phyloP scores from a whole-genome alignment of 495 filamentous ascomycete species.

The Talaromyces adpressus region DNA sequence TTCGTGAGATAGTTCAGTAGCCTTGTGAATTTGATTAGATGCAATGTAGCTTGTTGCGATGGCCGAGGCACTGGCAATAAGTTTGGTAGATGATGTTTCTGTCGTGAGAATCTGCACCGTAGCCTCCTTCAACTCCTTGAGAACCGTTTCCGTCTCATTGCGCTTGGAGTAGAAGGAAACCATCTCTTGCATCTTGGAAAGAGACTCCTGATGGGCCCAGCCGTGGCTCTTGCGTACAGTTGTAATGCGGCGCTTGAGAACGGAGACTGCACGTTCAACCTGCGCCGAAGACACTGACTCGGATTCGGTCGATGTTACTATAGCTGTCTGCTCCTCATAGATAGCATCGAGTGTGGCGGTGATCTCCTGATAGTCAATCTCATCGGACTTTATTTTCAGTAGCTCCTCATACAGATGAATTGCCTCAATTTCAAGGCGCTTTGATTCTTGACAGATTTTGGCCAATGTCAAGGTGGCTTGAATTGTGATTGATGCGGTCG shows the following conservation, averaged over 20 bases:
- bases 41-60: conserved; percentile 28
- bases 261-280: conserved; percentile 19
- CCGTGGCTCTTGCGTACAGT: conserved; percentile 22
- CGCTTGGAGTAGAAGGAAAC: conserved; percentile 24
- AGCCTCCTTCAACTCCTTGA: conserved; percentile 24
- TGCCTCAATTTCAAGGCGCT: conserved; percentile 26
- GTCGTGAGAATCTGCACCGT: conserved; percentile 23
- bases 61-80: conserved; percentile 23
- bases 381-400: conserved; percentile 20
- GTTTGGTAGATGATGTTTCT: conserved; percentile 21
- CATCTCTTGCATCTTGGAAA: conserved; percentile 26
- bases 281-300: conserved; percentile 20
- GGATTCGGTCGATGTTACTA: conserved; percentile 11
- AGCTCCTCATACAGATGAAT: conserved; percentile 26
- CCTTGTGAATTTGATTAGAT: conserved; percentile 22
- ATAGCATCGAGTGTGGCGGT: conserved; percentile 26
- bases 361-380: conserved; percentile 26
- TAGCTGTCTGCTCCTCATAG: conserved; percentile 27
- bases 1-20: conserved; percentile 23
- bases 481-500: conserved; percentile 28
- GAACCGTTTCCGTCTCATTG: conserved; percentile 17
- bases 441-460: conserved; percentile 28
- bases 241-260: conserved; percentile 22
- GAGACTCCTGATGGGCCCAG: conserved; percentile 31
- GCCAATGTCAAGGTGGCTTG: conserved; percentile 28